Evolutionary conservation across 805 yeast species (phyloP), one percentile per base, ranked within the genome.

Genomic region (Starmerella ratchasimensis): DNA sequence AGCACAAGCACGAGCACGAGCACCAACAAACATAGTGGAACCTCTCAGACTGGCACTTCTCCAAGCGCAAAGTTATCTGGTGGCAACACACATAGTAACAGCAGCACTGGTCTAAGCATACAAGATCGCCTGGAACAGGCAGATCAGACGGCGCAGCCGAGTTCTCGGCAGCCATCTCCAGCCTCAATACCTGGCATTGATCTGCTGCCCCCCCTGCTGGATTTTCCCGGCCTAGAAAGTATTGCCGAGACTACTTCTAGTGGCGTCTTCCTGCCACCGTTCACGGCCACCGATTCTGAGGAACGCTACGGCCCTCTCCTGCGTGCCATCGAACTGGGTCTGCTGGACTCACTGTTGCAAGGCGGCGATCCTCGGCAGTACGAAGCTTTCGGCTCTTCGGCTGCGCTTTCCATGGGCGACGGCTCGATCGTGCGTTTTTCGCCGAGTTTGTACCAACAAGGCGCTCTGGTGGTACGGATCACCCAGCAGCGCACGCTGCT

Each of bases 211-310:
- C 10, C 17, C 6, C 14, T 15, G 6, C 32, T 29, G 15, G 16
- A 20, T 13, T 17, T 28, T 11, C 20, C 20, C 16, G 28, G 14
- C 4, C 7, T 32, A n/a, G 28, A 22, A 7, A 4, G 20, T 14
- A 22, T 32, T 3, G 26, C 44, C 21, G 34, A 31, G 24, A 29
- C 41, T 14, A 34, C 34, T 2, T 42, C 39, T 13, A 39, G 35
- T 26, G 52, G 53, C 18, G 37, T 39, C 2, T 36, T 48, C 14
- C 32, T 46, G 30, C 45, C 52, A 4, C 46, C 47, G 10, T 44
- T 42, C 28, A 33, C 44, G 9, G 36, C 34, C 14, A 25, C 37
- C 18, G 3, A 31, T 5, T 6, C 32, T 10, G 33, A 41, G 5
- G 33, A 36, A 10, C 42, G 39, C 19, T 39, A 42, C 18, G 41